Base-by-base conservation (phyloP, 495 filamentous ascomycete genomes). In the Umbilicaria muhlenbergii region DNA sequence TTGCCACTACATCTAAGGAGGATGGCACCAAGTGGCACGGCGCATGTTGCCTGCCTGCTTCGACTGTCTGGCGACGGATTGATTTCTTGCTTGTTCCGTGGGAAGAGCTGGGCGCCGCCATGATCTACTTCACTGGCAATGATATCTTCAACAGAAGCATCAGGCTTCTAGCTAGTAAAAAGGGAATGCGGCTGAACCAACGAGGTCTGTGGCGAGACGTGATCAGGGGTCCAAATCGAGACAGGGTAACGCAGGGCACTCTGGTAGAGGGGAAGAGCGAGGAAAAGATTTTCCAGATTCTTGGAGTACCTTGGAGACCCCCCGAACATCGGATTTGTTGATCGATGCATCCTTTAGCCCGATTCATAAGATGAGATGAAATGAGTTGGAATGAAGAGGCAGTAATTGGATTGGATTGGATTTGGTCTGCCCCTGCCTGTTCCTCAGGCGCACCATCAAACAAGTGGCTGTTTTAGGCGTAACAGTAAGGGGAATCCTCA, bases 121-220 rank as follows among this genome's bases (percentile, higher is more conserved):
- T 95, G 53, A 73, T 98, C 41, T 98, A 98, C 54, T 98, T 95
- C 51, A 95, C 91, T 0, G 91, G 91, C 1, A 92, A 94, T 52
- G 88, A 94, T 54, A 86, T 95, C 39, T 98, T 98, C 65, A 98
- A 98, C 53, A 69, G 89, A 24, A 91, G 83, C 44, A 73, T 95
- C 60, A 61, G 91, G 49, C 60, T 95, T 11, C 64, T 95, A 38
- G 85, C 87, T 18, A 78, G 77, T 28, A 88, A 75, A 66, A 91
- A 86, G 57, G 77, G 78, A 0, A 88, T 93, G 80, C 64, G 81
- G 43, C 53, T 98, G 32, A 95, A 95, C 52, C 88, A 95, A 56
- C 66, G 71, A 15, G 91, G 86, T 1, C 60, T 98, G 39, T 94
- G 78, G 55, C 73, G 68, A 48, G 74, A 91, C 61, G 78, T 86